A percentile compares a stretch with the other conserved stretches of the same genome.
Evolutionary conservation across 192 early-diverging fungal genomes (phyloP).

Genomic region (Polychytrium aggregatum): DNA sequence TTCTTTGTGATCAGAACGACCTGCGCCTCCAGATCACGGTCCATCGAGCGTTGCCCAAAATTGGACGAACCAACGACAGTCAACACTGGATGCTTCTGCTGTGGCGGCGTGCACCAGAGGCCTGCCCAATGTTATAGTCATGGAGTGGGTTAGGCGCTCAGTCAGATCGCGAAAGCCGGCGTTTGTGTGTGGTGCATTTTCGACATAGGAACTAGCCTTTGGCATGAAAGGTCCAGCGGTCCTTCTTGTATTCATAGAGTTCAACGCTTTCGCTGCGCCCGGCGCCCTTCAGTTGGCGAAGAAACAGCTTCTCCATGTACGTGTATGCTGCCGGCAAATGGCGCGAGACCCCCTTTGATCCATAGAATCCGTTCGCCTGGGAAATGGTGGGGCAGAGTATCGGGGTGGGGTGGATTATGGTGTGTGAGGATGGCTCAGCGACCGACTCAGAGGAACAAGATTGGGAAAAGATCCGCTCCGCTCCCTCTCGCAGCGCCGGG

Average conservation of each 20-base stretch:
- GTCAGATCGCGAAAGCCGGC: neutral
- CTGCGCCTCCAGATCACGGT: conserved; percentile 86
- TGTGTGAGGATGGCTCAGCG: no score
- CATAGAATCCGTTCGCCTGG: conserved; percentile 87
- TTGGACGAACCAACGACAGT: conserved; percentile 90
- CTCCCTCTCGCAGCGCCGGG: neutral
- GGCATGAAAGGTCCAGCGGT: conserved; percentile 91
- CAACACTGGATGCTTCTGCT: conserved; percentile 41
- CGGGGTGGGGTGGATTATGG: neutral
- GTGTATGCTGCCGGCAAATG: conserved; percentile 89
- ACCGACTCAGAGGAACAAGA: no score
- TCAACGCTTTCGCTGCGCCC: conserved; percentile 33
- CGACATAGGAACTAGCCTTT: conserved; percentile 53
- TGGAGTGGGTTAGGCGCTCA: neutral
- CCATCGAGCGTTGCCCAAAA: conserved; percentile 81
- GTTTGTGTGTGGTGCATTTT: neutral
- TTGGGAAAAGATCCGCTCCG: no score
- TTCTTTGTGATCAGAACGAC: conserved; percentile 63
- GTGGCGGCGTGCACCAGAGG: conserved; percentile 51
- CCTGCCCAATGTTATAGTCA: conserved; percentile 30
- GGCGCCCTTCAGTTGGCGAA: conserved; percentile 17
- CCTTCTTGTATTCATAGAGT: conserved; percentile 65
- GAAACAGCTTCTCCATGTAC: conserved; percentile 63
- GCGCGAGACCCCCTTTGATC: conserved; percentile 69
- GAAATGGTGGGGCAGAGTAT: neutral